Evolutionary conservation across 345 rosid species (phyloP), one percentile per base, ranked within the genome.

Genomic region (Balakata baccata): DNA sequence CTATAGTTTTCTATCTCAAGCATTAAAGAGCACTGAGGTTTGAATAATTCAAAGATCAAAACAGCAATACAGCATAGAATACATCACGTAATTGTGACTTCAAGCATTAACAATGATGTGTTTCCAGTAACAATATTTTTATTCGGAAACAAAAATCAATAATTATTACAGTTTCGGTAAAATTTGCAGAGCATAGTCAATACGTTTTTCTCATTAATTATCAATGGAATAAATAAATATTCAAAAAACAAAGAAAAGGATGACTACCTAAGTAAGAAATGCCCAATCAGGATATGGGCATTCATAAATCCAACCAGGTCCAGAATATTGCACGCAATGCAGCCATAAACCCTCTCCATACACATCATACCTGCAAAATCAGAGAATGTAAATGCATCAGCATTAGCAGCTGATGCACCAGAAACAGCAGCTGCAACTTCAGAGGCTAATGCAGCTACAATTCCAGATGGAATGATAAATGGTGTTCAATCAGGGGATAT

Each of bases 241-340:
- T 38, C 7, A 10, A 29, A 11, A 46, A 29, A 16, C 47, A 17
- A 38, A 68, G 50, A 67, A 1, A 50, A 66, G 16, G n/a, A 11
- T 6, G 13, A n/a, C 29, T 29, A 57, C 65, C 71, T 74, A 79
- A 57, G 14, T 34, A 46, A 80, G 88, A 5, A 82, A 71, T 56
- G 92, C 89, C 93, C 97, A 92, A 67, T 83, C 85, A 14, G 98
- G 97, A 75, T 84, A 85, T 14, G 93, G 92, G 69, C 98, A 91
- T 74, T 92, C 87, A 60, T 88, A 89, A 57, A 73, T 74, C 97
- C 97, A 95, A 65, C 83, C 87, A 8, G 96, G 89, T 79, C 96
- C 98, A 71, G 90, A 79, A 84, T 95, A 91, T 39, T 72, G 84
- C 83, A 91, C 63, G 25, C 91, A 89, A 74, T 92, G 93, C 39